Base-by-base conservation (phyloP, 2,329 filamentous ascomycete genomes). In the Purpureocillium lavendulum region DNA sequence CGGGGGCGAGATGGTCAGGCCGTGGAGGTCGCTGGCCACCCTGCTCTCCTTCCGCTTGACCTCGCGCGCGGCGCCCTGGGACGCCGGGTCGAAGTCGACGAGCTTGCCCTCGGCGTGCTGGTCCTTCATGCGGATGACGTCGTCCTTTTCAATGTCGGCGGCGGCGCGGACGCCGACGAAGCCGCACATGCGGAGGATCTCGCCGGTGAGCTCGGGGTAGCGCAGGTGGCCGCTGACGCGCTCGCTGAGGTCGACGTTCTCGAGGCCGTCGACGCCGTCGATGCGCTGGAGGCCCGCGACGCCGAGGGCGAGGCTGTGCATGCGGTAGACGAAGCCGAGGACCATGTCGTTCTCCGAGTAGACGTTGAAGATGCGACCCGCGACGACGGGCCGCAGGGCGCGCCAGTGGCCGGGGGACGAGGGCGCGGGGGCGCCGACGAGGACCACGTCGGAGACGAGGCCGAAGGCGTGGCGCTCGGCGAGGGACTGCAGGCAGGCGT, bases 331-430 rank as follows among this genome's bases (percentile, higher is more conserved):
- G 56, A 95, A 90, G 1, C 80, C 88, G 1, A 96, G 77, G 26
- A 96, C 80, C 53, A 87, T 85, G 60, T 96, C 89, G 44, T 92
- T 89, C 38, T 82, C 79, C 2, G 86, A 90, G 61, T 83, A 95
- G 8, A 90, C 87, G 50, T 96, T 96, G 50, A 94, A 83, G 7
- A 95, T 71, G 41, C 84, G 76, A 3, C 89, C 88, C 2, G 82
- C 77, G 1, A 94, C 87, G 1, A 90, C 86, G 33, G 76, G 78
- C 24, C 87, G 77, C 48, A 94, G 77, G 30, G 77, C 69, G 33
- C 81, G 74, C 89, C 89, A 96, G 49, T 87, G 78, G 2, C 71
- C 70, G 1, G 75, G 62, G 33, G 82, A 75, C 0, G 82, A 85
- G 0, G 89, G 87, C 0, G 83, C 78, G 0, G 89, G 87, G 0